Evolutionary conservation across 176 grass and related monocot genomes (phyloP), one percentile per base, ranked within the genome.

Genomic region (Triticum timopheevii): DNA sequence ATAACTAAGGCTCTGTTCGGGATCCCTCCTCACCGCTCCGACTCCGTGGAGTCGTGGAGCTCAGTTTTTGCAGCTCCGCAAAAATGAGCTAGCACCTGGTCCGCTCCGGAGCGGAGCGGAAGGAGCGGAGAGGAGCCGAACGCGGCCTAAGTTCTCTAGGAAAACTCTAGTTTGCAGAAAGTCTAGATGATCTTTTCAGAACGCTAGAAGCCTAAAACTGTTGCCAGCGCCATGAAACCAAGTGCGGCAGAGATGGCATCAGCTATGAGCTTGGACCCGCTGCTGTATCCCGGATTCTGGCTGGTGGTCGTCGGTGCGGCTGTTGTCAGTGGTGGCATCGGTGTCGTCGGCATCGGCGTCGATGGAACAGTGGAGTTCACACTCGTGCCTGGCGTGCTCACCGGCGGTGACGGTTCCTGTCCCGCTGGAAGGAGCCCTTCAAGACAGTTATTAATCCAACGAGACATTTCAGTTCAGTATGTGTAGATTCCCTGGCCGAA

Each of bases 261-360:
- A 19, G 20, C 80, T 10, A 40, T 80, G 58, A 85, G 47, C 69
- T 87, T 90, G 65, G 56, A 34, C 61, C 93, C 93, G 52, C 78
- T 63, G 90, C 92, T 97, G 62, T 85, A 65, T 56, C 89, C 80
- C 13, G 85, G 35, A 50, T 65, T 78, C 65, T 79, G 88, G 92
- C 82, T 82, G 80, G 72, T 91, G 30, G 77, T 70, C 69, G 58
- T 91, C 87, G 77, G 77, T 23, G 89, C 68, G 13, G 88, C 86
- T 3, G 88, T 69, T 15, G 75, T 44, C 39, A 65, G 68, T 3
- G 88, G 86, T 4, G 78, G 49, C 30, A 22, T 49, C 17, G 45
- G 79, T 2, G 52, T 79, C 67, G 10, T 68, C 33, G 85, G 87
- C 65, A 36, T 63, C 27, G 17, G 24, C 56, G 67, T 72, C 58